phyloP scores from a whole-genome alignment of 768 basidiomycete genomes.

The Auricularia cornea region DNA sequence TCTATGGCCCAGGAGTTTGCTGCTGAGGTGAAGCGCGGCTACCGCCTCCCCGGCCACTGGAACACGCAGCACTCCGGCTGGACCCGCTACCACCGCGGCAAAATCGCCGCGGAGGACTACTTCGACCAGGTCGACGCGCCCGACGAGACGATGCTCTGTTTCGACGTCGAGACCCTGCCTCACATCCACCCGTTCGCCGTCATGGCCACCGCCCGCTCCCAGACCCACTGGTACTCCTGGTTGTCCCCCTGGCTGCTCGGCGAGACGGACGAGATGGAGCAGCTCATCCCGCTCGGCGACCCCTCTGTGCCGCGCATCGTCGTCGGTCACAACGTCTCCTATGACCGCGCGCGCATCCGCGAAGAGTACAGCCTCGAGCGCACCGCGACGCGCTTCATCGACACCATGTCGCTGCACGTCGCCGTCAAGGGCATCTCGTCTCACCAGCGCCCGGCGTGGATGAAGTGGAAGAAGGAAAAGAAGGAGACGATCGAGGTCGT shows the following conservation, averaged over 20 bases:
- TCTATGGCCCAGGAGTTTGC: constrained; percentile 55
- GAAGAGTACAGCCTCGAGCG: constrained; percentile 73
- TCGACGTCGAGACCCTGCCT: constrained; percentile 93
- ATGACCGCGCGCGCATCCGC: constrained; percentile 72
- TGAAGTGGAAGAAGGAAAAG: constrained; percentile 70
- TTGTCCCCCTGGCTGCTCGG: constrained; percentile 87
- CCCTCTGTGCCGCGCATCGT: constrained; percentile 49
- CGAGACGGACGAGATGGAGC: constrained; percentile 42
- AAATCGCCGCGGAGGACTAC: constrained; percentile 66
- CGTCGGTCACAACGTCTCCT: constrained; percentile 93
- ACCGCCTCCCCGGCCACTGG: constrained; percentile 37
- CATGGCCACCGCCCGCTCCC: constrained; percentile 81
- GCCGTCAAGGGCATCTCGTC: constrained; percentile 92
- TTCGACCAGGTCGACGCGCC: constrained; percentile 64
- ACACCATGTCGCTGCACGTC: constrained; percentile 92
- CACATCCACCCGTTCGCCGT: constrained; percentile 72
- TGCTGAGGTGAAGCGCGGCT: constrained; percentile 50
- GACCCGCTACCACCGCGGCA: constrained; percentile 69
- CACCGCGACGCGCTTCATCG: constrained; percentile 73
- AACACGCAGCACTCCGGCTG: constrained; percentile 63
- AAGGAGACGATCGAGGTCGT: constrained; percentile 51
- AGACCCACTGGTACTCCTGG: constrained; percentile 91
- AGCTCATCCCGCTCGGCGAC: constrained; percentile 69
- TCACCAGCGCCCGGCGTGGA: constrained; percentile 90
- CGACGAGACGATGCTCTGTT: constrained; percentile 59